Evolutionary conservation across 2,329 filamentous ascomycete species (phyloP).

Genomic region (Rhynchosporium agropyri): DNA sequence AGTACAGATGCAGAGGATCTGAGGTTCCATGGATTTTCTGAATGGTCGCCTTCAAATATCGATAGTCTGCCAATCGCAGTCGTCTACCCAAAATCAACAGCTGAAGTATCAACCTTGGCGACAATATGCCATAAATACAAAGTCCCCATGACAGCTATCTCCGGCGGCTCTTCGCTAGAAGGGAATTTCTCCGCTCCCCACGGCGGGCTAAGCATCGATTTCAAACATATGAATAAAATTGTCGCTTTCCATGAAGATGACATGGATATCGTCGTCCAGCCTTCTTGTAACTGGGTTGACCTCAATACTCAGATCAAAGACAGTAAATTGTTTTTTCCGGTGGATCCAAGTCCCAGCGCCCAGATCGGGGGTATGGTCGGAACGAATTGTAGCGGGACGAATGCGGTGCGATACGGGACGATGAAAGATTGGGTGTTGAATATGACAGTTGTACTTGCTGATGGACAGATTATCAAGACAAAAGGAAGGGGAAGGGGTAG

Average conservation of each 20-base stretch:
- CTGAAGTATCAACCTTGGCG: slow-evolving; percentile 62
- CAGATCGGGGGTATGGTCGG: slow-evolving; percentile 83
- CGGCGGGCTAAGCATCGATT: slow-evolving; percentile 83
- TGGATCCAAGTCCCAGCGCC: slow-evolving; percentile 72
- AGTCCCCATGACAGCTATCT: slow-evolving; percentile 77
- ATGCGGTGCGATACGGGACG: slow-evolving; percentile 78
- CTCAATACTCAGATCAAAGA: slow-evolving; percentile 71
- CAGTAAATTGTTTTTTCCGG: slow-evolving; percentile 82
- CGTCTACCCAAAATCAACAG: slow-evolving; percentile 62
- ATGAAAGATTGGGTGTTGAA: slow-evolving; percentile 90
- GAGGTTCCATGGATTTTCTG: slow-evolving; percentile 62
- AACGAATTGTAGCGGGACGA: slow-evolving; percentile 76
- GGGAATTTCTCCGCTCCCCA: slow-evolving; percentile 86
- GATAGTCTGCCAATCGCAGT: slow-evolving; percentile 63
- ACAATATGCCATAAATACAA: slow-evolving; percentile 74
- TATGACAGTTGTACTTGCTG: slow-evolving; percentile 76
- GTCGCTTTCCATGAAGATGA: slow-evolving; percentile 79
- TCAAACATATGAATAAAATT: slow-evolving; percentile 81
- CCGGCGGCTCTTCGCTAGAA: slow-evolving; percentile 79
- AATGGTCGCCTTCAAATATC: slow-evolving; percentile 64
- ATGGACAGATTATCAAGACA: slow-evolving; percentile 79
- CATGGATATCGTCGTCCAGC: slow-evolving; percentile 91
- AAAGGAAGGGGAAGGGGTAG: slow-evolving; percentile 67
- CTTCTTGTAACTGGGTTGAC: slow-evolving; percentile 84
- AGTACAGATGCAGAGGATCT: slow-evolving; percentile 65